Conservation (phyloP, 371 early-diverging fungal genomes). For the Coemansia sp. region DNA sequence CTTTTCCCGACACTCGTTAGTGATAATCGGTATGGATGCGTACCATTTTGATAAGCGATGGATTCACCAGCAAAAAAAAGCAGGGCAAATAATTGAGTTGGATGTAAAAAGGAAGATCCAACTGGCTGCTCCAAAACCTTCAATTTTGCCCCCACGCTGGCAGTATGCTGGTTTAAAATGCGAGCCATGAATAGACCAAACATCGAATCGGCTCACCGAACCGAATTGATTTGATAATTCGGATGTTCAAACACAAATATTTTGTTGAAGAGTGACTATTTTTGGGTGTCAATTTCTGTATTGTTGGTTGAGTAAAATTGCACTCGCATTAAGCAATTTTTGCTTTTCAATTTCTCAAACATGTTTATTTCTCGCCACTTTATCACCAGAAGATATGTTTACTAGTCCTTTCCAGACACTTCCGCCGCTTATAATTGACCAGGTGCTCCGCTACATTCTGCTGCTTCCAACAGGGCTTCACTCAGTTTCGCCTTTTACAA, state of each 20-base stretch:
- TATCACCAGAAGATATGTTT: not conserved
- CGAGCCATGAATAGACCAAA: too few species aligned
- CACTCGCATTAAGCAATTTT: not conserved
- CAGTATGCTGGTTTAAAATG: too few species aligned
- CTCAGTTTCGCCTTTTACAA: not conserved
- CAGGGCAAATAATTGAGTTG: not conserved
- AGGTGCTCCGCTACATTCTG: not conserved
- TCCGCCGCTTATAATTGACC: constrained; percentile 8
- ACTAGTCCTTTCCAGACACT: not conserved
- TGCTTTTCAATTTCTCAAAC: not conserved
- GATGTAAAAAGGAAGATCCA: constrained; percentile 1
- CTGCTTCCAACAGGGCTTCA: not conserved
- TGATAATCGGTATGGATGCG: not conserved
- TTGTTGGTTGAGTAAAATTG: too few species aligned
- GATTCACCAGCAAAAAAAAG: constrained; percentile 7
- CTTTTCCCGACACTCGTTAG: not conserved
- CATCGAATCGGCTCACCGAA: too few species aligned
- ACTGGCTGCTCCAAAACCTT: not conserved
- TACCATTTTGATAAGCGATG: constrained; percentile 6
- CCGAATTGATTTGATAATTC: too few species aligned
- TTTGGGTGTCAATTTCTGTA: too few species aligned
- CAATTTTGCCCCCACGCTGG: too few species aligned
- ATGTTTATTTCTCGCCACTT: not conserved
- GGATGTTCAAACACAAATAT: too few species aligned
- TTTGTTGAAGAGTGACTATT: too few species aligned